Evolutionary conservation across 768 basidiomycete species (phyloP).

Genomic region (Trametes cingulata): DNA sequence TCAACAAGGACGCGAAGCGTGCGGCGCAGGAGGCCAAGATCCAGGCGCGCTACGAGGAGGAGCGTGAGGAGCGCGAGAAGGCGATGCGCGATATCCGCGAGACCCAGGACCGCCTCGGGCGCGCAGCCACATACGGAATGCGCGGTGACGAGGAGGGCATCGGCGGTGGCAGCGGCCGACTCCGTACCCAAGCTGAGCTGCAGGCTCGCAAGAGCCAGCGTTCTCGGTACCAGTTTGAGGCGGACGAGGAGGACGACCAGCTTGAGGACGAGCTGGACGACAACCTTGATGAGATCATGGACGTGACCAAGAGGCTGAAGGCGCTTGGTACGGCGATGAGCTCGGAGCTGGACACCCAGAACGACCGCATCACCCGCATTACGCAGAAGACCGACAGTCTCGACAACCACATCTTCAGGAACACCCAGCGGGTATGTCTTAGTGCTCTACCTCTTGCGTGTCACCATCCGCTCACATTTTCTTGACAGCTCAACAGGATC

Average conservation of each 20-base stretch:
- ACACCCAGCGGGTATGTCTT: conserved; percentile 73
- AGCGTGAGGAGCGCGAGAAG: conserved; percentile 80
- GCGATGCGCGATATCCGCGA: conserved; percentile 85
- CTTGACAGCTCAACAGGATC: conserved; percentile 38
- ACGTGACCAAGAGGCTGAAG: conserved; percentile 75
- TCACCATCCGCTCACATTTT: not conserved
- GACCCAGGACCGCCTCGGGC: conserved; percentile 81
- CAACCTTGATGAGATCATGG: conserved; percentile 85
- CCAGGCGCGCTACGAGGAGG: conserved; percentile 83
- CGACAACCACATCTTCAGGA: conserved; percentile 75
- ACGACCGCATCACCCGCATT: conserved; percentile 72
- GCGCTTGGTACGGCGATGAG: conserved; percentile 81
- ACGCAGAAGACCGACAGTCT: conserved; percentile 75
- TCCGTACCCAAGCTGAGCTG: conserved; percentile 52
- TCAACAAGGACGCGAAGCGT: conserved; percentile 92
- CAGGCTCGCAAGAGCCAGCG: conserved; percentile 65
- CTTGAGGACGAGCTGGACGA: conserved; percentile 92
- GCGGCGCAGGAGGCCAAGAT: conserved; percentile 84
- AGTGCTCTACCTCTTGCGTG: not conserved
- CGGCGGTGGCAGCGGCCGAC: conserved; percentile 42
- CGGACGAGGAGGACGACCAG: conserved; percentile 88
- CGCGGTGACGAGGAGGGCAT: conserved; percentile 46
- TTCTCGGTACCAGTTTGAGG: conserved; percentile 89
- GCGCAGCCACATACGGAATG: conserved; percentile 61
- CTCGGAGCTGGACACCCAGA: conserved; percentile 87